phyloP scores from a whole-genome alignment of 1,284 basidiomycete genomes.

The Fomitopsis schrenkii region DNA sequence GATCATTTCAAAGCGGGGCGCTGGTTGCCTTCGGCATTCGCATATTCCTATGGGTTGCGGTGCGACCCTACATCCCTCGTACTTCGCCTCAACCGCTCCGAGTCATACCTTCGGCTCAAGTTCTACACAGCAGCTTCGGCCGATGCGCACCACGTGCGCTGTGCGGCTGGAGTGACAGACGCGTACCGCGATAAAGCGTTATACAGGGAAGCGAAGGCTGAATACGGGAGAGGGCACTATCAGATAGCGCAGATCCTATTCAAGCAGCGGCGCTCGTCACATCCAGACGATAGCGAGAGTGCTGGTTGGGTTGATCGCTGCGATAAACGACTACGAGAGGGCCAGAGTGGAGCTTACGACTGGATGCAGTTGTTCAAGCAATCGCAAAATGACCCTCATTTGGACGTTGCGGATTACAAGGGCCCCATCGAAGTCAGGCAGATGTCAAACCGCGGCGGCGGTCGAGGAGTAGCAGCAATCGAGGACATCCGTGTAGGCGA shows the following conservation, averaged over 20 bases:
- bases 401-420: constrained; percentile 17
- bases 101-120: constrained; percentile 8
- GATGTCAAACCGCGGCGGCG: constrained; percentile 14
- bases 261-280: constrained; percentile 7
- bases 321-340: constrained; percentile 8
- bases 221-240: constrained; percentile 12
- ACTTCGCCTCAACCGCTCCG: constrained; percentile 10
- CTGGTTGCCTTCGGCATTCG: constrained; percentile 22
- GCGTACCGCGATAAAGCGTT: constrained; percentile 5
- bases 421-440: constrained; percentile 13
- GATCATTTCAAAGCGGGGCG: constrained; percentile 12
- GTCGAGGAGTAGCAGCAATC: constrained; percentile 15
- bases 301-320: constrained; percentile 12
- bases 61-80: constrained; percentile 10
- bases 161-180: not conserved
- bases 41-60: constrained; percentile 19
- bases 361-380: constrained; percentile 13
- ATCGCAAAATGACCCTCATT: constrained; percentile 7
- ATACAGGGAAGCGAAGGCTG: constrained; percentile 6
- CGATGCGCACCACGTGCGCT: constrained; percentile 1
- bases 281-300: constrained; percentile 8
- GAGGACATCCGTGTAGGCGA: constrained; percentile 13
- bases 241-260: constrained; percentile 8
- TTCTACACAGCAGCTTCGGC: constrained; percentile 6
- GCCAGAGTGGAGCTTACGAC: constrained; percentile 11